These are phyloP conservation scores for Paralagenidium karlingii DNA, from an alignment of 352 stramenopile genomes.

Conservation along the genomic window DNA sequence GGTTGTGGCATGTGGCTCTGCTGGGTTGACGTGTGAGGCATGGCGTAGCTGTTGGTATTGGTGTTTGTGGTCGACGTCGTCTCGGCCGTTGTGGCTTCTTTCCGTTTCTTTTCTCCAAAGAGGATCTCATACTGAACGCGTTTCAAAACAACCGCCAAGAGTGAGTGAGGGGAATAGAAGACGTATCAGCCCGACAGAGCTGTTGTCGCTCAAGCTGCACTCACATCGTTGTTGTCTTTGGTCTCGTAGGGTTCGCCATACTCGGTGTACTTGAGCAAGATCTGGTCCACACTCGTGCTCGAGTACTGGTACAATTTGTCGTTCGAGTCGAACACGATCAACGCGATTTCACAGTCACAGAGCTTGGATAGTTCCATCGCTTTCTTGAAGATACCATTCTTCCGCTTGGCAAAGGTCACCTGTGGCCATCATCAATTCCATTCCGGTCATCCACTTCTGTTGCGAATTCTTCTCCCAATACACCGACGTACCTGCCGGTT, in stretches of 20 bases:
- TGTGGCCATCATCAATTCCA: not conserved
- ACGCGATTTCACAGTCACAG: conserved; percentile 75
- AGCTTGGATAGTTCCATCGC: conserved; percentile 81
- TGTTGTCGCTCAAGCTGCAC: no score
- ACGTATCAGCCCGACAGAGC: not conserved
- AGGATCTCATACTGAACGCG: conserved; percentile 72
- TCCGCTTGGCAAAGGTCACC: conserved; percentile 75
- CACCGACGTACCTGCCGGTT: conserved; percentile 38
- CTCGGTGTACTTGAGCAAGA: conserved; percentile 79
- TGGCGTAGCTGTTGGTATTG: conserved; percentile 13
- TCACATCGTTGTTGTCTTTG: conserved; percentile 75
- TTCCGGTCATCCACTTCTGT: no score
- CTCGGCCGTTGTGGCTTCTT: conserved; percentile 6
- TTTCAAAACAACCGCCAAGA: conserved; percentile 2
- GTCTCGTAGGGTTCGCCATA: conserved; percentile 72
- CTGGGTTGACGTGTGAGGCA: conserved; percentile 10
- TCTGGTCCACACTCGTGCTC: conserved; percentile 70
- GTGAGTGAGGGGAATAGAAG: not conserved
- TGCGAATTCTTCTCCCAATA: not conserved
- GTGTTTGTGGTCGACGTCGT: not conserved
- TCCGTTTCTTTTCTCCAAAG: conserved; percentile 68
- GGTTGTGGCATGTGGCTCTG: conserved; percentile 10
- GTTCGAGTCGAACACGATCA: conserved; percentile 83
- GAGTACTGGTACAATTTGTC: conserved; percentile 80
- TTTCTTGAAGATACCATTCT: conserved; percentile 81